These are phyloP conservation scores for Sporobolomyces pararoseus DNA, from an alignment of 768 basidiomycete genomes.

Conservation along the genomic window DNA sequence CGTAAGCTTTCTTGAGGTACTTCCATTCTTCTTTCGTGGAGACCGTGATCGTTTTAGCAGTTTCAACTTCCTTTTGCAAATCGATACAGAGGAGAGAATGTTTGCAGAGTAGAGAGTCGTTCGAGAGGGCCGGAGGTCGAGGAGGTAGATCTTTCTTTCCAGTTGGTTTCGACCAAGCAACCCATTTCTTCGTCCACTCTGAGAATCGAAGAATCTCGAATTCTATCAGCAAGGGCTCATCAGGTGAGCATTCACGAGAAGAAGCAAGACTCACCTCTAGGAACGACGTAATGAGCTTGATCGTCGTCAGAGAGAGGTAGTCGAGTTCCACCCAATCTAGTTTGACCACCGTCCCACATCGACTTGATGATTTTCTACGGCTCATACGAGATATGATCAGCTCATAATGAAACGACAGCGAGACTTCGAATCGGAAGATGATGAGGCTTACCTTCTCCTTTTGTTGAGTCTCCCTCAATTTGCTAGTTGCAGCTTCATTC, in stretches of 20 bases:
- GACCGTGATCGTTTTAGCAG: background rate
- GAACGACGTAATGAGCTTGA: constrained; percentile 6
- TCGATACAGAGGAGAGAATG: constrained; percentile 65
- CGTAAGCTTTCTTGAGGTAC: constrained; percentile 56
- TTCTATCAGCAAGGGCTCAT: constrained; percentile 46
- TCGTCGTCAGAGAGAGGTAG: background rate
- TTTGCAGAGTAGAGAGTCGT: constrained; percentile 62
- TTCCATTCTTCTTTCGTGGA: constrained; percentile 67
- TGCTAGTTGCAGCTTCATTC: constrained; percentile 51
- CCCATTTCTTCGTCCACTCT: constrained; percentile 66
- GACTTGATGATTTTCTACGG: constrained; percentile 28
- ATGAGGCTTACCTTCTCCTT: constrained; percentile 36
- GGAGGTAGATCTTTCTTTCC: constrained; percentile 53
- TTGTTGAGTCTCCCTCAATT: background rate
- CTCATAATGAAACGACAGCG: background rate
- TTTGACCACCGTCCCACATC: background rate
- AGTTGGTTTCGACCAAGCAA: constrained; percentile 58
- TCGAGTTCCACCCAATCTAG: background rate
- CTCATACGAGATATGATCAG: background rate
- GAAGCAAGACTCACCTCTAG: constrained; percentile 10
- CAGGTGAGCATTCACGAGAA: too few relatives aligned
- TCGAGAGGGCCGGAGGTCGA: constrained; percentile 65
- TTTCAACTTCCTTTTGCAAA: constrained; percentile 53
- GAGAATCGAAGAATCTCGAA: constrained; percentile 41
- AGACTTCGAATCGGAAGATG: background rate